Evolutionary conservation across 805 yeast species (phyloP).

Genomic region (Teunomyces funiuensis): DNA sequence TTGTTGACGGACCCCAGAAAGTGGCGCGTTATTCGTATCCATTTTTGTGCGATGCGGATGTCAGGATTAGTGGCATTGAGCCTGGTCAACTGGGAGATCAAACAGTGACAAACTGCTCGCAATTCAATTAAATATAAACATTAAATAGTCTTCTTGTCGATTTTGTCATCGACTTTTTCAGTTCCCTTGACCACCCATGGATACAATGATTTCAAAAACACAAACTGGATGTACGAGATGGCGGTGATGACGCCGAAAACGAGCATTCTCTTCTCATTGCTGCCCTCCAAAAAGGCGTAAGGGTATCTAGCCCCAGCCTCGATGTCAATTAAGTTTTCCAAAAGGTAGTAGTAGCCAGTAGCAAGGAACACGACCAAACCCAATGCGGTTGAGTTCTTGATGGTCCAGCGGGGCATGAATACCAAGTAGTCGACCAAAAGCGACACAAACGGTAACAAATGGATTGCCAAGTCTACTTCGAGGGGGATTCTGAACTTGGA

Average conservation of each 20-base stretch:
- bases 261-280: conserved; percentile 40
- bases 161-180: conserved; percentile 9
- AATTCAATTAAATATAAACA: too few species aligned
- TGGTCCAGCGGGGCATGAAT: conserved; percentile 47
- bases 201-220: conserved; percentile 27
- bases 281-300: conserved; percentile 61
- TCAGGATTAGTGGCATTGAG: conserved; percentile 5
- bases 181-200: conserved; percentile 14
- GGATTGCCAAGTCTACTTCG: conserved; percentile 55
- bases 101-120: too few species aligned
- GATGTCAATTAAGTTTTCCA: conserved; percentile 48
- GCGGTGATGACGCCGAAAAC: conserved; percentile 49
- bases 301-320: conserved; percentile 55
- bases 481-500: conserved; percentile 43
- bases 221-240: conserved; percentile 30
- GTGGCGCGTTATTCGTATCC: conserved; percentile 19
- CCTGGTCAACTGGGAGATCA: conserved; percentile 4
- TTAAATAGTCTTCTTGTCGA: conserved; percentile 1
- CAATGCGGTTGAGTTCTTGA: conserved; percentile 37
- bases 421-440: conserved; percentile 55
- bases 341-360: conserved; percentile 51
- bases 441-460: conserved; percentile 56
- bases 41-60: conserved; percentile 16
- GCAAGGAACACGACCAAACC: conserved; percentile 40
- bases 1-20: conserved; percentile 5